A percentile compares a stretch with the other conserved stretches of the same genome.
Evolutionary conservation across 1,284 basidiomycete genomes (phyloP).

Genomic region (Sanguinoderma infundibulare): DNA sequence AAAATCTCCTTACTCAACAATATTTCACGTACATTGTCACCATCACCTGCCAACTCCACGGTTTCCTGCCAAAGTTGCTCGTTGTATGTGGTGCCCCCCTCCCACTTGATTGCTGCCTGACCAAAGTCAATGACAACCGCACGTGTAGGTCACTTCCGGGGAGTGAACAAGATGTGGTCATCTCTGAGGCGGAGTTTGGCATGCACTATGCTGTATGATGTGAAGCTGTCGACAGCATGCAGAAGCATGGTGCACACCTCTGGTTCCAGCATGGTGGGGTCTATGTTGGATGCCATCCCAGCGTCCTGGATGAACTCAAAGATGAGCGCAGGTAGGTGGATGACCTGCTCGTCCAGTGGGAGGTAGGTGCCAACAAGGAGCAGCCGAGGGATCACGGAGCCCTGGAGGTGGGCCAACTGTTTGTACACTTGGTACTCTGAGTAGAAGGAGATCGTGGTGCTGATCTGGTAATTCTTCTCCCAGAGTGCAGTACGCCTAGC

Average conservation of each 20-base stretch:
- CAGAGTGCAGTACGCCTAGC: background rate
- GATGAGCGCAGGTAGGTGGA: constrained; percentile 5
- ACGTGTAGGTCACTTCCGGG: background rate
- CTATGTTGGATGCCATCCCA: background rate
- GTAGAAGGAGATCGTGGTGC: background rate
- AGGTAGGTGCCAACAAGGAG: background rate
- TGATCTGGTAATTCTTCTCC: background rate
- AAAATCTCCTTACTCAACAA: no score
- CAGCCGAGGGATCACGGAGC: constrained; percentile 8
- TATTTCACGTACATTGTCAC: no score
- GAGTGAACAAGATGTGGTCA: constrained; percentile 1
- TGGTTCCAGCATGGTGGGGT: background rate
- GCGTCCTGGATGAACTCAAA: constrained; percentile 17
- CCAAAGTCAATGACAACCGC: background rate
- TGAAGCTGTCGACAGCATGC: constrained; percentile 2
- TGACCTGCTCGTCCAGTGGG: constrained; percentile 8
- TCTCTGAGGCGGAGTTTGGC: background rate
- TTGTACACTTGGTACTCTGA: constrained; percentile 7
- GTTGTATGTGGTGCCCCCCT: background rate
- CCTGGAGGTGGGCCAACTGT: constrained; percentile 4
- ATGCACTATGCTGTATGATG: background rate
- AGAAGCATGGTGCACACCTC: constrained; percentile 2
- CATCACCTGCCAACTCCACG: no score
- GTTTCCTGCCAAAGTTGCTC: background rate
- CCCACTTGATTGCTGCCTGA: background rate